phyloP scores from a whole-genome alignment of 345 rosid species.

The Pelargonium nanum region DNA sequence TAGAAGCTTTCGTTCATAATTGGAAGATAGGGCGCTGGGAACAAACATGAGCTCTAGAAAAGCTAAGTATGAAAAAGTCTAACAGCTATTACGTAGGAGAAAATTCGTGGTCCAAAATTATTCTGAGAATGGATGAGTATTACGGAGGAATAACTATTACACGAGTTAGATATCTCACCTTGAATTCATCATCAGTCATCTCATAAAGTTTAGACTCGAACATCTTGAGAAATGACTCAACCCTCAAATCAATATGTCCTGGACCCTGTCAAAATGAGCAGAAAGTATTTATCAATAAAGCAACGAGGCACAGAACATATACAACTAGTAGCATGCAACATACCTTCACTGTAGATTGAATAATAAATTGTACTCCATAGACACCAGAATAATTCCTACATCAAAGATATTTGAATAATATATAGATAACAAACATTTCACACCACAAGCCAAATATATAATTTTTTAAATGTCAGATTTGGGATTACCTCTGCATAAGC shows the following conservation, averaged over 20 bases:
- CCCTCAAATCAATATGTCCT: constrained; percentile 60
- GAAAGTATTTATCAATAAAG: neutral
- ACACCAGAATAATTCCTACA: constrained; percentile 60
- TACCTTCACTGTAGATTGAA: constrained; percentile 77
- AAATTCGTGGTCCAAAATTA: no score
- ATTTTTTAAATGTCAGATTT: neutral
- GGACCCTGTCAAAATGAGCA: constrained; percentile 45
- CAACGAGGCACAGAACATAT: neutral
- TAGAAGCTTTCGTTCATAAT: neutral
- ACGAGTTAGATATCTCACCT: constrained; percentile 31
- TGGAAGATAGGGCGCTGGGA: no score
- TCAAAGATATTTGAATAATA: neutral
- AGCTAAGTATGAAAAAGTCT: no score
- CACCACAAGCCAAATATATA: neutral
- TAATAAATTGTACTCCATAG: constrained; percentile 54
- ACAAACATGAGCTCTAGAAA: no score
- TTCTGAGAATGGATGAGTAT: no score
- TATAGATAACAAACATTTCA: neutral
- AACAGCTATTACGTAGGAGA: no score
- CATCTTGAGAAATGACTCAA: constrained; percentile 53
- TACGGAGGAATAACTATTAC: no score
- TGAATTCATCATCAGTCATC: constrained; percentile 62
- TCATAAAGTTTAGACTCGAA: constrained; percentile 50
- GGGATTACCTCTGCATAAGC: constrained; percentile 50
- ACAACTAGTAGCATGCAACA: constrained; percentile 1